Conservation (phyloP, 2,329 filamentous ascomycete species). For the Fusarium tanahbumbuense region DNA sequence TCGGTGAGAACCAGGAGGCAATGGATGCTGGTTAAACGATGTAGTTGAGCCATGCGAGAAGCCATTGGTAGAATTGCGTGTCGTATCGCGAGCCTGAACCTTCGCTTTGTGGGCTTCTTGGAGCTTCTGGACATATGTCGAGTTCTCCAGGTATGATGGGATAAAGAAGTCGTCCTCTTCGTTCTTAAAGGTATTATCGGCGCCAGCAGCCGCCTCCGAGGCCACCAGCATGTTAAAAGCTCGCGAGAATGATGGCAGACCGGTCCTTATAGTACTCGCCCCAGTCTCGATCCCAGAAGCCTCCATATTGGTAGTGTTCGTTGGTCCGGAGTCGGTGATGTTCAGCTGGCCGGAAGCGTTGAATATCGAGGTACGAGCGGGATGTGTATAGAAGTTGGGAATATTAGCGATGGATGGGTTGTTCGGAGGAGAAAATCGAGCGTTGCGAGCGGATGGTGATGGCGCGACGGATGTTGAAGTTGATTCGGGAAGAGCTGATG, state of each 20-base stretch:
- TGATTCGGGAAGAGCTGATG: conserved; percentile 40
- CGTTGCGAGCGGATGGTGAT: conserved; percentile 35
- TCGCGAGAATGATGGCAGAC: conserved; percentile 61
- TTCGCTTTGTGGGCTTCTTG: conserved; percentile 76
- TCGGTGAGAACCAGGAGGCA: conserved; percentile 68
- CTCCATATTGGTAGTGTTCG: conserved; percentile 48
- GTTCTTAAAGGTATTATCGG: conserved; percentile 43
- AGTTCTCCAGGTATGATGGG: conserved; percentile 84
- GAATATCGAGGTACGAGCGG: conserved; percentile 57
- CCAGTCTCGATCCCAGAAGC: conserved; percentile 48
- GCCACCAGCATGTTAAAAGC: conserved; percentile 64
- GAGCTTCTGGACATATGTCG: conserved; percentile 81
- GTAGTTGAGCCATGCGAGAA: conserved; percentile 58
- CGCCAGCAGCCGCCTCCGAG: conserved; percentile 42
- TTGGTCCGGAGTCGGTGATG: conserved; percentile 27
- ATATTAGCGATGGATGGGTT: conserved; percentile 26
- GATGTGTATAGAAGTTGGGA: conserved; percentile 47
- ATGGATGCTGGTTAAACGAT: conserved; percentile 54
- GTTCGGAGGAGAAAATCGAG: conserved; percentile 30
- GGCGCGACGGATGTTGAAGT: conserved; percentile 35
- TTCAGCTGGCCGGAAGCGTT: conserved; percentile 58
- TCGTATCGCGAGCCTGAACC: conserved; percentile 62
- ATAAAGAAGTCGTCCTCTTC: conserved; percentile 72
- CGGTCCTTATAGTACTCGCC: conserved; percentile 43
- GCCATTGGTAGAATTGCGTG: conserved; percentile 35